Percentiles rank a stretch among this genome's conserved stretches.
These are phyloP conservation scores for Diutina catenulata DNA, from an alignment of 1,139 yeast genomes.

Conservation along the genomic window DNA sequence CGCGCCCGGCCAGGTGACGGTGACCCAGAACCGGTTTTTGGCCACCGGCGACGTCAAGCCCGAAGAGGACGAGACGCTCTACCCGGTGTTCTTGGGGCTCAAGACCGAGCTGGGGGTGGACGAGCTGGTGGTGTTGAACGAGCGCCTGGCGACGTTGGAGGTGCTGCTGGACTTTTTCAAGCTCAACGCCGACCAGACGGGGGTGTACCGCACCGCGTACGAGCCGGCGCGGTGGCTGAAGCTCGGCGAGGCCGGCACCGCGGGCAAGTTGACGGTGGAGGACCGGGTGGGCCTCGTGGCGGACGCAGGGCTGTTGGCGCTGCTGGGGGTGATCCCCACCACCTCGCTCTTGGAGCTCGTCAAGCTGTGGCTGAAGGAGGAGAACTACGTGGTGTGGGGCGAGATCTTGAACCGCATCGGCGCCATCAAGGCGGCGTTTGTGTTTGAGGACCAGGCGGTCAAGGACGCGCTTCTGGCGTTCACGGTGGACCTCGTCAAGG, in stretches of 20 bases:
- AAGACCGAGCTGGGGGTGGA: constrained; percentile 59
- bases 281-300: constrained; percentile 83
- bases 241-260: constrained; percentile 59
- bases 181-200: constrained; percentile 73
- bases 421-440: constrained; percentile 53
- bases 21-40: constrained; percentile 66
- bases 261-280: constrained; percentile 60
- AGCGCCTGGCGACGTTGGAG: constrained; percentile 39
- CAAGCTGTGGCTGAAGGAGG: constrained; percentile 56
- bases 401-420: constrained; percentile 47
- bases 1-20: constrained; percentile 28
- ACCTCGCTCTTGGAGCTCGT: constrained; percentile 54
- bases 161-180: constrained; percentile 47
- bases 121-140: constrained; percentile 44
- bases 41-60: constrained; percentile 68
- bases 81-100: constrained; percentile 76
- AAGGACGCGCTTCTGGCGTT: constrained; percentile 48
- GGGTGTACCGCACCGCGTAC: constrained; percentile 75
- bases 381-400: constrained; percentile 70
- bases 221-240: constrained; percentile 62
- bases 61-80: constrained; percentile 46
- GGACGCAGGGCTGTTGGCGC: constrained; percentile 63
- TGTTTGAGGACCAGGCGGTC: constrained; percentile 50
- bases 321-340: constrained; percentile 64
- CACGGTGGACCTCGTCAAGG: constrained; percentile 45